These are phyloP conservation scores for Epichloe bromicola DNA, from an alignment of 2,329 filamentous ascomycete species.

Conservation along the genomic window DNA sequence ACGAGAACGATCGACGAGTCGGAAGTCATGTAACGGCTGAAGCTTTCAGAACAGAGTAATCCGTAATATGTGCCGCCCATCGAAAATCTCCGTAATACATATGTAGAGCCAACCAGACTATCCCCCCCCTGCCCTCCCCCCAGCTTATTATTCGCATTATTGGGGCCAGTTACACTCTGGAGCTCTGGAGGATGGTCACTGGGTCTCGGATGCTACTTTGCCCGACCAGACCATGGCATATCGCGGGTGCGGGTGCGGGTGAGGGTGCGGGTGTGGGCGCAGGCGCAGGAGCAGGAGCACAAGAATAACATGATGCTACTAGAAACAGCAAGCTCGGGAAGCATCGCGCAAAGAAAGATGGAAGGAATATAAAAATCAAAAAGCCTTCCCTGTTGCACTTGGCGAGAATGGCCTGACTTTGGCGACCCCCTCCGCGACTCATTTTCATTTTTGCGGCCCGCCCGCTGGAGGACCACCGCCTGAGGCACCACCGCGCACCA, in stretches of 20 bases:
- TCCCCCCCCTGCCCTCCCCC: background rate
- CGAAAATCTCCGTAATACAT: background rate
- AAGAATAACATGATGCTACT: too few species aligned
- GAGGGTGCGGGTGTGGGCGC: too few species aligned
- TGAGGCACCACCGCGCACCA: background rate
- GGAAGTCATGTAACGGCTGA: background rate
- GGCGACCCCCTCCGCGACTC: background rate
- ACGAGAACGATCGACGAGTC: background rate
- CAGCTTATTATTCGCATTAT: background rate
- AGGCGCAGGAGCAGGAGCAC: background rate
- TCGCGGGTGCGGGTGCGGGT: too few species aligned
- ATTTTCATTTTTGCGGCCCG: conserved; percentile 3
- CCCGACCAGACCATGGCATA: too few species aligned
- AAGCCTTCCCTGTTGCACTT: background rate
- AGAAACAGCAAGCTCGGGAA: background rate
- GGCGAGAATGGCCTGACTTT: conserved; percentile 10
- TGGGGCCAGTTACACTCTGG: too few species aligned
- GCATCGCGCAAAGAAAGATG: background rate
- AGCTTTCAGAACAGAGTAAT: background rate
- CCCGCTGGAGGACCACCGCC: background rate
- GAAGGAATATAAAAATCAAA: background rate
- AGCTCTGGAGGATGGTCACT: background rate
- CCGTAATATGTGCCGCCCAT: background rate
- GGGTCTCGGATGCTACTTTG: too few species aligned
- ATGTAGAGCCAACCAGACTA: background rate